These are phyloP conservation scores for Cystobasidium tubakii DNA, from an alignment of 768 basidiomycete genomes.

Conservation along the genomic window DNA sequence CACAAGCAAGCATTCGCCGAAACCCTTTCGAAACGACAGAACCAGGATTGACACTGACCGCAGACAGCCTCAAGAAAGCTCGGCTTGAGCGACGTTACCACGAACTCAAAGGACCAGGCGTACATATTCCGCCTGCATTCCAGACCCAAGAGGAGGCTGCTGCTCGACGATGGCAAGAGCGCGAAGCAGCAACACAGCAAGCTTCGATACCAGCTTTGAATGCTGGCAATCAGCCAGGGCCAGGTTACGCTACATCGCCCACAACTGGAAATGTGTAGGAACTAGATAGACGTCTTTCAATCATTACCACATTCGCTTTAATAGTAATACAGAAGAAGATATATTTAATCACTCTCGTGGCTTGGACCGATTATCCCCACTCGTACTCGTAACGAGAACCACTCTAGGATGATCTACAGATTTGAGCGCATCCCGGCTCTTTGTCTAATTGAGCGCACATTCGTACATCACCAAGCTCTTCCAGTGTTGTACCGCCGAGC, in stretches of 20 bases:
- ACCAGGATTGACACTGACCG: neutral
- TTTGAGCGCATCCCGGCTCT: conserved; percentile 4
- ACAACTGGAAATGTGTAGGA: too few relatives aligned
- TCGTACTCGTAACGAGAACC: too few relatives aligned
- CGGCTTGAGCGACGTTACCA: neutral
- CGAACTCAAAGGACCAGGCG: neutral
- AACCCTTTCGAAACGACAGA: conserved; percentile 13
- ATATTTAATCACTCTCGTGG: too few relatives aligned
- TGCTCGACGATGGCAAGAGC: neutral
- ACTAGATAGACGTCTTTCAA: too few relatives aligned
- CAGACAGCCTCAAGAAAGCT: neutral
- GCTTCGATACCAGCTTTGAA: too few relatives aligned
- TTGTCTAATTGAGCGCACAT: neutral
- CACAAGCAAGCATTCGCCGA: neutral
- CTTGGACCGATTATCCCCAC: too few relatives aligned
- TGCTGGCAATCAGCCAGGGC: too few relatives aligned
- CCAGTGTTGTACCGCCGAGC: neutral
- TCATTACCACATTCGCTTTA: too few relatives aligned
- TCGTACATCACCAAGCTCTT: neutral
- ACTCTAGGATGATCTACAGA: conserved; percentile 9
- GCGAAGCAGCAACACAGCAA: too few relatives aligned
- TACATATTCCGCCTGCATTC: neutral
- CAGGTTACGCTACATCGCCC: too few relatives aligned
- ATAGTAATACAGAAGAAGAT: too few relatives aligned
- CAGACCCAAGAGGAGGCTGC: neutral